phyloP scores from a whole-genome alignment of 768 basidiomycete genomes.

The Cystofilobasidium bisporidii region DNA sequence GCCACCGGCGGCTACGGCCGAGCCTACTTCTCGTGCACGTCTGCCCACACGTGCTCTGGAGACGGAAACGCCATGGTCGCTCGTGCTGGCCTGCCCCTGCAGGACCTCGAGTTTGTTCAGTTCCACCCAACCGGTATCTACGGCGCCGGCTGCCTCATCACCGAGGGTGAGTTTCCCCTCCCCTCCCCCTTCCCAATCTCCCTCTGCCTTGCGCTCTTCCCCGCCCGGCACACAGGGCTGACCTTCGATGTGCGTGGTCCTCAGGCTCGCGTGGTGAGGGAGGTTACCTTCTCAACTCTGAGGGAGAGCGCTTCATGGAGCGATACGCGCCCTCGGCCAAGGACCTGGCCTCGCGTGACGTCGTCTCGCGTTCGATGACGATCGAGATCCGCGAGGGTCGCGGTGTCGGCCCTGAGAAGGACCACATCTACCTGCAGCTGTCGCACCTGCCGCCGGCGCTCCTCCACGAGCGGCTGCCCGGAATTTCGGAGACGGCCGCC shows the following conservation, averaged over 20 bases:
- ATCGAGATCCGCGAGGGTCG: constrained; percentile 97
- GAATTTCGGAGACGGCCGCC: constrained; percentile 98
- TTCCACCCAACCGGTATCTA: constrained; percentile 99
- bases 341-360: constrained; percentile 97
- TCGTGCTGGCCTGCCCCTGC: constrained; percentile 88
- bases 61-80: constrained; percentile 99
- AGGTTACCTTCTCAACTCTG: constrained; percentile 93
- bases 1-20: constrained; percentile 69
- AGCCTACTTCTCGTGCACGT: constrained; percentile 55
- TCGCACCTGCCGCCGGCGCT: constrained; percentile 93
- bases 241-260: background rate
- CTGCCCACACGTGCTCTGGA: constrained; percentile 96
- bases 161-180: constrained; percentile 61
- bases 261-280: constrained; percentile 96
- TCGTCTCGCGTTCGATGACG: constrained; percentile 98
- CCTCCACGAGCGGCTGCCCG: constrained; percentile 90
- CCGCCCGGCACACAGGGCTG: background rate
- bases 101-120: constrained; percentile 98
- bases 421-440: constrained; percentile 92
- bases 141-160: constrained; percentile 97
- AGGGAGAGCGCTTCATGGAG: constrained; percentile 99
- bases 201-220: constrained; percentile 1
- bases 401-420: constrained; percentile 96
- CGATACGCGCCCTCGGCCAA: constrained; percentile 98
- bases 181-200: background rate